A percentile compares a stretch with the other conserved stretches of the same genome.
Conservation (phyloP, 108 stramenopile genomes). For the Hondaea fermentalgiana region DNA sequence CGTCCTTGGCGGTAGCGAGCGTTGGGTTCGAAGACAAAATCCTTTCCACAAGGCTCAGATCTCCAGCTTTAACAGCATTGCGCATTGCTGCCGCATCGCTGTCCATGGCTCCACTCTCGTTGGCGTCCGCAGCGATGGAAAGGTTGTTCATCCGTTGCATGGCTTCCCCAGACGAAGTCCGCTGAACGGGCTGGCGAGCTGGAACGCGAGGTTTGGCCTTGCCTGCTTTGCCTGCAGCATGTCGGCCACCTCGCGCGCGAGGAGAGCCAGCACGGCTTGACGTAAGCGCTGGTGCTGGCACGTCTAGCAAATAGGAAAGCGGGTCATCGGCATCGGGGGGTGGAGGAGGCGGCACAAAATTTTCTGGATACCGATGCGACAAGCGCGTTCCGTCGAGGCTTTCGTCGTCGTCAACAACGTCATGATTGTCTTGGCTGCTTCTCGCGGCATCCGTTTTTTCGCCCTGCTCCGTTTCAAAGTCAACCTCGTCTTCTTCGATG, state of each 20-base stretch:
- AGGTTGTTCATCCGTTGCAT: background rate
- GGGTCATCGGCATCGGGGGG: slow-evolving; percentile 8
- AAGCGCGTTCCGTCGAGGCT: background rate
- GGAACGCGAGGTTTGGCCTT: background rate
- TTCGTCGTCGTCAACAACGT: background rate
- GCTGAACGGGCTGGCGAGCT: background rate
- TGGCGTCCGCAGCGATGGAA: background rate
- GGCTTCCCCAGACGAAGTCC: background rate
- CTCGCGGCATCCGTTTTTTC: too few species aligned
- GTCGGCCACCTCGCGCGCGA: background rate
- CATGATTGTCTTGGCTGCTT: too few species aligned
- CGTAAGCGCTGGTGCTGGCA: background rate
- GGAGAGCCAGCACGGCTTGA: background rate
- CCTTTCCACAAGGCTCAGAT: background rate
- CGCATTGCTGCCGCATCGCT: background rate
- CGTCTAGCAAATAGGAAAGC: background rate
- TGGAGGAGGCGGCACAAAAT: background rate
- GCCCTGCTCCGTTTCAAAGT: too few species aligned
- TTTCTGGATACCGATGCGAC: background rate
- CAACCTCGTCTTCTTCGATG: too few species aligned
- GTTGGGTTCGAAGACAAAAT: background rate
- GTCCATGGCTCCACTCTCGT: background rate
- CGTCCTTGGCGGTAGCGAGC: background rate
- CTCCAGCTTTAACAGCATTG: background rate
- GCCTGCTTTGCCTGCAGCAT: too few species aligned